These are phyloP conservation scores for Penicillium atrosanguineum DNA, from an alignment of 495 filamentous ascomycete species.

Conservation along the genomic window DNA sequence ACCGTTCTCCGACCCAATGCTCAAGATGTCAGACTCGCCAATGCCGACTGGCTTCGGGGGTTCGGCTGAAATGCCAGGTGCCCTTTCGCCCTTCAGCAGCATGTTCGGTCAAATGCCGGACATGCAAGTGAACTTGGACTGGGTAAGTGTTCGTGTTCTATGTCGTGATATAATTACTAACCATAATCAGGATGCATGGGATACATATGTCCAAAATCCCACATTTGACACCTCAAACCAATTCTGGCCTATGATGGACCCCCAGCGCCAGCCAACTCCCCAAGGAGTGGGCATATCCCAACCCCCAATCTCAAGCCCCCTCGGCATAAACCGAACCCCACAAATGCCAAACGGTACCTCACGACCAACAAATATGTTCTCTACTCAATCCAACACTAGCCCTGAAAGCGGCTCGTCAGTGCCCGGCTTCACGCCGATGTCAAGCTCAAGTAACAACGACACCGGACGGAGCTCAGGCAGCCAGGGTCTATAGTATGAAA, in stretches of 20 bases:
- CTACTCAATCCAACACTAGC: constrained; percentile 13
- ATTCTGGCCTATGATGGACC: constrained; percentile 47
- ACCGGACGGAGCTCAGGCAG: constrained; percentile 9
- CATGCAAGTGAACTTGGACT: constrained; percentile 68
- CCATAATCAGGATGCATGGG: constrained; percentile 50
- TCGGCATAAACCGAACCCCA: constrained; percentile 8
- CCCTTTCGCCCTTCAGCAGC: constrained; percentile 52
- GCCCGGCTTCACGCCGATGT: constrained; percentile 18
- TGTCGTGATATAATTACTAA: constrained; percentile 13
- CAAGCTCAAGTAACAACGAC: constrained; percentile 3
- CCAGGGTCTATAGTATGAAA: constrained; percentile 5
- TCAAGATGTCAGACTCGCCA: constrained; percentile 34
- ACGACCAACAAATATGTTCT: constrained; percentile 18
- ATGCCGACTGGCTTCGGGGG: constrained; percentile 35
- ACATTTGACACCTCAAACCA: constrained; percentile 44
- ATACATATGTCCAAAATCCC: constrained; percentile 53
- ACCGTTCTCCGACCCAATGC: constrained; percentile 28
- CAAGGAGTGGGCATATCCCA: constrained; percentile 18
- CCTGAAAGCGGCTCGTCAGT: constrained; percentile 17
- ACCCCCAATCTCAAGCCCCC: constrained; percentile 12
- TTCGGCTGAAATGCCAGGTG: constrained; percentile 34
- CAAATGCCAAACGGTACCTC: constrained; percentile 7
- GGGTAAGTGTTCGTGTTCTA: constrained; percentile 54
- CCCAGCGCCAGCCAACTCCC: constrained; percentile 26
- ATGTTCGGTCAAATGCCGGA: constrained; percentile 61